These are phyloP conservation scores for Kodamaea arcana DNA, from an alignment of 1,139 yeast species.

Conservation along the genomic window DNA sequence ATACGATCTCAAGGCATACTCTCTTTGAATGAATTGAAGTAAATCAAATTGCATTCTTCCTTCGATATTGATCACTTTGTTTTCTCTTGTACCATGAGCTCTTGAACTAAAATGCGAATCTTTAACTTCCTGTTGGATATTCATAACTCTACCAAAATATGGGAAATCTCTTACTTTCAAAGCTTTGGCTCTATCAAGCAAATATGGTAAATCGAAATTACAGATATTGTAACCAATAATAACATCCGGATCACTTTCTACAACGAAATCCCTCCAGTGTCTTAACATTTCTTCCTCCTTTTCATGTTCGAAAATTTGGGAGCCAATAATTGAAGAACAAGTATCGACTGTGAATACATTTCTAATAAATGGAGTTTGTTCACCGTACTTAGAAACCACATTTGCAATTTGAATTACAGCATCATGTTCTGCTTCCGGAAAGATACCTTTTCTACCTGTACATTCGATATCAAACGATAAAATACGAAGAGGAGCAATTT, in stretches of 20 bases:
- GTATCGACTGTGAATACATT: slow-evolving; percentile 91
- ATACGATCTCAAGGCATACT: slow-evolving; percentile 89
- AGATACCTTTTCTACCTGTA: slow-evolving; percentile 95
- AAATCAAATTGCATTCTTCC: slow-evolving; percentile 95
- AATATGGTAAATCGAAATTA: slow-evolving; percentile 92
- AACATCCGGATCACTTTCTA: slow-evolving; percentile 88
- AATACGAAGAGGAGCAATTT: slow-evolving; percentile 90
- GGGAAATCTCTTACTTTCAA: slow-evolving; percentile 69
- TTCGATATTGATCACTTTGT: slow-evolving; percentile 85
- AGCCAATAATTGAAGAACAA: slow-evolving; percentile 91
- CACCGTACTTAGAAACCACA: slow-evolving; percentile 83
- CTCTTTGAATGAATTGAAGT: slow-evolving; percentile 89
- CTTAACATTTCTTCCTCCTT: slow-evolving; percentile 79
- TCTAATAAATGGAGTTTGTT: slow-evolving; percentile 77
- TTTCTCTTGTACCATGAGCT: slow-evolving; percentile 95
- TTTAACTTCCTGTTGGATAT: slow-evolving; percentile 69
- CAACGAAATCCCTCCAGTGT: slow-evolving; percentile 83
- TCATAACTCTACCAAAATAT: slow-evolving; percentile 73
- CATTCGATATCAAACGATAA: slow-evolving; percentile 97
- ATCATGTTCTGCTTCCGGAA: slow-evolving; percentile 92
- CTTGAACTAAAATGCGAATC: slow-evolving; percentile 87
- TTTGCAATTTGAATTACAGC: slow-evolving; percentile 97
- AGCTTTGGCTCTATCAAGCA: slow-evolving; percentile 81
- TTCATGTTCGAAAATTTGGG: slow-evolving; percentile 74
- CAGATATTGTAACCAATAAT: slow-evolving; percentile 94